Percentiles rank a stretch among this genome's conserved stretches.
Conservation (phyloP, 257 asterid genomes). For the Craterostigma plantagineum region DNA sequence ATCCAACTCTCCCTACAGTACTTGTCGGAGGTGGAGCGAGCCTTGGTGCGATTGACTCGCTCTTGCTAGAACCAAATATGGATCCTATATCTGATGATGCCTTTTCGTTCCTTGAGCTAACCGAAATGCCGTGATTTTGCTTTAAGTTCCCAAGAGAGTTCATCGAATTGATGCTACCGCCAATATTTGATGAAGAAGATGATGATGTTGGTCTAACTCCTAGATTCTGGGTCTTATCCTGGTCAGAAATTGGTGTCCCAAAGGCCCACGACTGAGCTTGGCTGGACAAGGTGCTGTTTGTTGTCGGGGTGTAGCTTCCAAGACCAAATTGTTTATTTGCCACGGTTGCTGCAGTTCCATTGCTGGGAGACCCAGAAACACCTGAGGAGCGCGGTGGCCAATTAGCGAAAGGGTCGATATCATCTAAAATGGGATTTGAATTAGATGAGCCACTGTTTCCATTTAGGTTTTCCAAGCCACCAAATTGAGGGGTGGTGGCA, state of each 20-base stretch:
- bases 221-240: constrained; percentile 30
- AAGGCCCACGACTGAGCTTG: constrained; percentile 51
- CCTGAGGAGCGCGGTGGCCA: constrained; percentile 66
- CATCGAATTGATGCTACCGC: constrained; percentile 19
- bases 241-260: constrained; percentile 16
- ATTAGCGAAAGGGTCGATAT: constrained; percentile 78
- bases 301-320: constrained; percentile 14
- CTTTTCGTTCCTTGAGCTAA: constrained; percentile 5
- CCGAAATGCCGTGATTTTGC: constrained; percentile 30
- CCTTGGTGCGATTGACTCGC: constrained; percentile 52
- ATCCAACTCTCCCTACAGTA: constrained; percentile 67
- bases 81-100: constrained; percentile 52
- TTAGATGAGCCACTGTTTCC: constrained; percentile 28
- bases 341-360: constrained; percentile 18
- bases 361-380: constrained; percentile 26
- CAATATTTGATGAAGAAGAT: constrained; percentile 11
- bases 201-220: constrained; percentile 36
- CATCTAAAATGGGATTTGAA: constrained; percentile 26
- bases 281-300: constrained; percentile 26
- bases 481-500: constrained; percentile 16
- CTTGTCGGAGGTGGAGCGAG: constrained; percentile 90
- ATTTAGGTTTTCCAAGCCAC: constrained; percentile 15
- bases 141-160: constrained; percentile 45
- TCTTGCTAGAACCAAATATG: constrained; percentile 61
- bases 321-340: constrained; percentile 11